Base-by-base conservation (phyloP, 495 filamentous ascomycete genomes). In the Talaromyces liani region DNA sequence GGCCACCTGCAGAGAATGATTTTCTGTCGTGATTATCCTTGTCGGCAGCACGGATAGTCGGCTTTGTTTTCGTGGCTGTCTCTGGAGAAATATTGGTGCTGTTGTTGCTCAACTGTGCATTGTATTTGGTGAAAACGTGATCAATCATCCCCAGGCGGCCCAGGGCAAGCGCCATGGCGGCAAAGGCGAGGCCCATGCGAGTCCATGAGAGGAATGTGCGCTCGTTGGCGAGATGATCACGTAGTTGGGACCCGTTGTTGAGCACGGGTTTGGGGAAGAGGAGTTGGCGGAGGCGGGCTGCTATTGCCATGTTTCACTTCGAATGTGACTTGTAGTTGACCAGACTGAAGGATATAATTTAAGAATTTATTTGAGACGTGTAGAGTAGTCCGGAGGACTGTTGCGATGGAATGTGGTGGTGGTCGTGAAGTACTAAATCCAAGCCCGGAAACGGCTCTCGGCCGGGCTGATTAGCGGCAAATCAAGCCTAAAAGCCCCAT, bases 191-290 rank as follows among this genome's bases (percentile, higher is more conserved):
- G n/a, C 79, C 80, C 54, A 79, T 81, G 18, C 80, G 75, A 2
- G 76, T 77, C 80, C 79, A 83, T 51, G 80, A 77, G 10, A 84
- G 74, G 65, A 81, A 83, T n/a, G 82, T 84, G 3, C 82, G 78
- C 69, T 84, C 82, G 65, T 77, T 78, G 64, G 82, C 80, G 36
- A 81, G 76, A 63, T 83, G 78, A 67, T 83, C 80, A 61, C 80
- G 79, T 6, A 80, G 68, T 56, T 73, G 70, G 4, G 69, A 72
- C 55, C 72, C 71, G n/a, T 65, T 71, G 64, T 76, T 75, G 39
- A 68, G 60, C 55, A 76, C 68, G 41, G 68, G 58, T 22, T 65
- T 63, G 29, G 72, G 67, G 20, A 70, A 33, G 24, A 75, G 59
- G 10, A 61, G 33, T 51, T 69, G 71, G 58, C 72, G 72, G 61